Conservation (phyloP, 225 moss, liverwort and hornwort genomes). For the Pleurozium schreberi region DNA sequence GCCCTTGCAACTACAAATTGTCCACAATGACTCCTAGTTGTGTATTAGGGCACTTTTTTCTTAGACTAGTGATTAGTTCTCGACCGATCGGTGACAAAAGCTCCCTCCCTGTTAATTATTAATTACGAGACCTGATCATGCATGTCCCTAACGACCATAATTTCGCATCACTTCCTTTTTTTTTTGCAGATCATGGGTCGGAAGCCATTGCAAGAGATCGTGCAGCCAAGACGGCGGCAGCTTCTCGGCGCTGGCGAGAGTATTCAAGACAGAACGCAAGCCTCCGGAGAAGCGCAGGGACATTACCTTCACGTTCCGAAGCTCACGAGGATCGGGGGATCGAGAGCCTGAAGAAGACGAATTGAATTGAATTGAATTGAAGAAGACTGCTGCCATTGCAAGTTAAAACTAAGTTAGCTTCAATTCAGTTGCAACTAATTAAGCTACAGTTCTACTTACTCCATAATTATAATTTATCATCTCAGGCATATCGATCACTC, state of each 20-base stretch:
- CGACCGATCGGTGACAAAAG: neutral
- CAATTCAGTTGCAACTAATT: neutral
- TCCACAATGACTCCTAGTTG: no score
- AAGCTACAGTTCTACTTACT: no score
- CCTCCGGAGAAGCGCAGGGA: conserved; percentile 19
- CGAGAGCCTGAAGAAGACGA: neutral
- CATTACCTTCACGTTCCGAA: conserved; percentile 12
- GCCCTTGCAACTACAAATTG: no score
- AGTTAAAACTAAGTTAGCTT: neutral
- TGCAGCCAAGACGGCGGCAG: conserved; percentile 69
- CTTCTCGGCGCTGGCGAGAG: conserved; percentile 82
- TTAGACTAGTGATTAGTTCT: no score
- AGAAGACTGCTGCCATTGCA: neutral
- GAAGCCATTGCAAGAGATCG: conserved; percentile 51
- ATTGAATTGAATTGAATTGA: no score
- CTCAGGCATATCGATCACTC: no score
- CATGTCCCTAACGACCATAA: neutral
- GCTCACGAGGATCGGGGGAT: conserved; percentile 19
- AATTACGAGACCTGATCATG: no score
- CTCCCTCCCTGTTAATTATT: neutral
- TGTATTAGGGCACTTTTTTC: no score
- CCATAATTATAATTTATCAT: neutral
- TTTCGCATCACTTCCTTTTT: no score
- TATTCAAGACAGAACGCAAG: conserved; percentile 58
- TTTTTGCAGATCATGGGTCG: conserved; percentile 28